Conservation (phyloP, 2,329 filamentous ascomycete genomes). For the Plenodomus tracheiphilus region DNA sequence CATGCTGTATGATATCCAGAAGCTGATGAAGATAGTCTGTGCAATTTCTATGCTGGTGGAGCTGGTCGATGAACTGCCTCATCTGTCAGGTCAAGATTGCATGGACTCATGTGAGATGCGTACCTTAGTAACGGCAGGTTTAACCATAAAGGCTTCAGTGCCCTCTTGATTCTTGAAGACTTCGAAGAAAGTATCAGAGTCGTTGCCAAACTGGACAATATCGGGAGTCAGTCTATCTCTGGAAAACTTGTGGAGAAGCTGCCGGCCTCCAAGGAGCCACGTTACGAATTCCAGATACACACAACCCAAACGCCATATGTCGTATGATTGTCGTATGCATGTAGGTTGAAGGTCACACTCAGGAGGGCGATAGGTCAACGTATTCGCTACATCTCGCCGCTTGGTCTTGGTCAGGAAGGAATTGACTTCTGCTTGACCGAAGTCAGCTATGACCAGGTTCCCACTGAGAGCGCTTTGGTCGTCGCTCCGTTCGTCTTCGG, state of each 20-base stretch:
- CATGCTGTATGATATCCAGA: constrained; percentile 10
- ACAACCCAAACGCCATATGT: constrained; percentile 27
- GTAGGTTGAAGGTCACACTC: constrained; percentile 10
- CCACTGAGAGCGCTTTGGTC: constrained; percentile 5
- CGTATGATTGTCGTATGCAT: constrained; percentile 13
- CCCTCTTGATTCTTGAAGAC: neutral
- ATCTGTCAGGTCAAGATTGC: too few relatives aligned
- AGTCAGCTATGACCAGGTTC: constrained; percentile 14
- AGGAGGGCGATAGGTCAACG: constrained; percentile 16
- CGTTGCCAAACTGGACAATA: neutral
- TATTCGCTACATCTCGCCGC: constrained; percentile 5
- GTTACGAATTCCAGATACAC: constrained; percentile 20
- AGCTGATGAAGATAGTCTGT: constrained; percentile 13
- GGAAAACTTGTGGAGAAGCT: constrained; percentile 1
- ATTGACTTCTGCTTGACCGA: constrained; percentile 19
- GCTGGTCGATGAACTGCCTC: constrained; percentile 9
- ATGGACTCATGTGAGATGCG: too few relatives aligned
- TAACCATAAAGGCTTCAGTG: constrained; percentile 1
- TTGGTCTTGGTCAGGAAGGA: constrained; percentile 3
- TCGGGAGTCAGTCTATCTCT: neutral
- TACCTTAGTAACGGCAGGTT: constrained; percentile 4
- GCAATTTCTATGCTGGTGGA: constrained; percentile 10
- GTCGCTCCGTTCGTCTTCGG: neutral
- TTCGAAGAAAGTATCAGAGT: constrained; percentile 8
- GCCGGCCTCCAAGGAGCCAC: constrained; percentile 13